These are phyloP conservation scores for Suillus ampliporus DNA, from an alignment of 768 basidiomycete species.

Conservation along the genomic window DNA sequence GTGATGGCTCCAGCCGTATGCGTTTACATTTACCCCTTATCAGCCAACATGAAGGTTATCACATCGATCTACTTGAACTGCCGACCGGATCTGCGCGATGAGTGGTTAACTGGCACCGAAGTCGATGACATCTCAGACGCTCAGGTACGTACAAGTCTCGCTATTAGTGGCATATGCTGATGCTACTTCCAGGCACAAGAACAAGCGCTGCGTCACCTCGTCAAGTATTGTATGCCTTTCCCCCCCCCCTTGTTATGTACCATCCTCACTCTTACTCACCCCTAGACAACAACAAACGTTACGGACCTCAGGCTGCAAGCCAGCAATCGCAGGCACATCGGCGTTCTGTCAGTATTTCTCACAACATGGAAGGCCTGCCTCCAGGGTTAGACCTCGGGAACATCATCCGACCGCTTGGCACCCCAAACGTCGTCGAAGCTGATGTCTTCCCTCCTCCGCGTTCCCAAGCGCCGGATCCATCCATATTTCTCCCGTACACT, in stretches of 20 bases:
- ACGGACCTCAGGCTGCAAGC: conserved; percentile 64
- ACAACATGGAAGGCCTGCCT: conserved; percentile 78
- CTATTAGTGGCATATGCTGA: neutral
- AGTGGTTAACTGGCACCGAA: conserved; percentile 95
- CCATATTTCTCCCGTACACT: conserved; percentile 87
- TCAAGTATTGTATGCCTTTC: conserved; percentile 85
- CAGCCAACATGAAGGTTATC: conserved; percentile 99
- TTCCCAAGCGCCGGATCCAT: conserved; percentile 82
- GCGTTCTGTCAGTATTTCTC: conserved; percentile 83
- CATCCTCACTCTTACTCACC: conserved; percentile 15
- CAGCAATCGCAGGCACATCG: conserved; percentile 67
- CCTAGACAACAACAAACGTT: conserved; percentile 89
- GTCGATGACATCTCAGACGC: conserved; percentile 93
- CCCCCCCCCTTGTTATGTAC: conserved; percentile 7
- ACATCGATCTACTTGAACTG: conserved; percentile 98
- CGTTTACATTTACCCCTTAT: conserved; percentile 8
- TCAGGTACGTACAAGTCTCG: conserved; percentile 55
- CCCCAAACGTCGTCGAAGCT: conserved; percentile 78
- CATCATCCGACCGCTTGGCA: conserved; percentile 75
- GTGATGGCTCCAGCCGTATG: conserved; percentile 9
- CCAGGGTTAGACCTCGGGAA: conserved; percentile 76
- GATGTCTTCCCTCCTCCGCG: conserved; percentile 97
- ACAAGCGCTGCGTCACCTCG: conserved; percentile 89
- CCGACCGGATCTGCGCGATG: conserved; percentile 94
- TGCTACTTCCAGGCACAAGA: conserved; percentile 80